phyloP scores from a whole-genome alignment of 129 eudicot genomes.

The Tanacetum coccineum region DNA sequence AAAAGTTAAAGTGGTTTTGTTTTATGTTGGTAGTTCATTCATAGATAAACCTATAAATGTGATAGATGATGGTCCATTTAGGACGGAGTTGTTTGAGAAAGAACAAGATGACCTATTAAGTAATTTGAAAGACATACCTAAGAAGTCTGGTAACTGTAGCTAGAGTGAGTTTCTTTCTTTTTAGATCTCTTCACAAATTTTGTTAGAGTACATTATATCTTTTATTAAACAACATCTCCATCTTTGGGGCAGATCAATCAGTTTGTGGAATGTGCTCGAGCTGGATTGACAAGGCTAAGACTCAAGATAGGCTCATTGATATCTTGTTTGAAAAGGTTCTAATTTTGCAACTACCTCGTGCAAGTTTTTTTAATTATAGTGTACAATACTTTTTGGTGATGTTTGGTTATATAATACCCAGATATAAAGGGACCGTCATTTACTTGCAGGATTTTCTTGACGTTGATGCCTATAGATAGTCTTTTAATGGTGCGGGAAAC shows the following conservation, averaged over 20 bases:
- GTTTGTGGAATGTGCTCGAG: slow-evolving; percentile 96
- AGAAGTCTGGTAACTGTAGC: too few species aligned
- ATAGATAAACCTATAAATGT: slow-evolving; percentile 79
- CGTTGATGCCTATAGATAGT: slow-evolving; percentile 64
- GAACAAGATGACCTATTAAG: slow-evolving; percentile 87
- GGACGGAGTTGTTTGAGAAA: slow-evolving; percentile 76
- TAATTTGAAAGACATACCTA: slow-evolving; percentile 91
- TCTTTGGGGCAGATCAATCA: slow-evolving; percentile 64
- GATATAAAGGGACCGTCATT: slow-evolving; percentile 75
- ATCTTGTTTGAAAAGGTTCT: slow-evolving; percentile 74
- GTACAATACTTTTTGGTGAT: too few species aligned
- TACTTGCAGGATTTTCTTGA: slow-evolving; percentile 85
- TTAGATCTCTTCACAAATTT: neutral
- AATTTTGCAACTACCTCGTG: neutral
- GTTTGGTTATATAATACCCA: slow-evolving; percentile 15
- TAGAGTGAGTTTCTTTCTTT: slow-evolving; percentile 49
- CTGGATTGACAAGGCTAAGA: slow-evolving; percentile 91
- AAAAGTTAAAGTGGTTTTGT: slow-evolving; percentile 42
- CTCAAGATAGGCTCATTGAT: slow-evolving; percentile 80
- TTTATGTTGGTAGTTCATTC: slow-evolving; percentile 53
- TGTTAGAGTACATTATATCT: neutral
- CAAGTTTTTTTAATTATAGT: neutral
- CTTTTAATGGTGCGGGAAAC: slow-evolving; percentile 58
- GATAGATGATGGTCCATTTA: slow-evolving; percentile 65
- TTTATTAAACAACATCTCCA: neutral